Base-by-base conservation (phyloP, 202 grass and related monocot species). In the Schoenoplectus triqueter region DNA sequence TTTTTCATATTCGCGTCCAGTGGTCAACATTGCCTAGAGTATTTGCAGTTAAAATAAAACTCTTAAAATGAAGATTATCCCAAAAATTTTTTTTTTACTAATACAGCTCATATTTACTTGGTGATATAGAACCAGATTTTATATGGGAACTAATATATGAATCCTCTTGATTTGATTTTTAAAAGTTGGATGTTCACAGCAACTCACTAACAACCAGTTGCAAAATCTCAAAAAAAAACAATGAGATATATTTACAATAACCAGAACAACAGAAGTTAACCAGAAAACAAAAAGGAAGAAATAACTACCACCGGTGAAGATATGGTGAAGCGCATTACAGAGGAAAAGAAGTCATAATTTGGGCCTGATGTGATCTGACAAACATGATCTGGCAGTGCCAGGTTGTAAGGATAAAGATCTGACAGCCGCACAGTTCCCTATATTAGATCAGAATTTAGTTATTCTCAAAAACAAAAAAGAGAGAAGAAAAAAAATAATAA, bases 321-420 rank as follows among this genome's bases (percentile, higher is more conserved):
- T 91, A 98, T 91, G 79, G 85, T 94, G 86, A 94, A 98, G 73
- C 91, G 88, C 93, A 95, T 94, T 75, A 84, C 89, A 82, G 95
- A 98, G 10, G 93, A 95, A 87, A 86, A 85, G 65, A 93, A 95
- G 66, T 98, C 91, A 73, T 98, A 98, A 92, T 98, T 98, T 3
- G 89, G 89, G 11, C 95, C 95, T 68, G 91, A 84, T 80, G 91
- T 64, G 83, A 98, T 94, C 90, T 98, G 92, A 18, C 93, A 98
- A 65, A 94, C 95, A 85, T 98, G 91, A 87, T 61, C 68, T 44
- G 95, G 95, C 90, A 98, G 93, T 87, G 93, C 76, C 55, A 98
- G 89, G 48, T 93, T 84, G 79, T 72, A 83, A 62, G 91, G 93
- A 81, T 76, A 75, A 59, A 98, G 84, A 88, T 85, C 88, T 87